Evolutionary conservation across 2,329 filamentous ascomycete species (phyloP).

Genomic region (Curvularia eragrostidis): DNA sequence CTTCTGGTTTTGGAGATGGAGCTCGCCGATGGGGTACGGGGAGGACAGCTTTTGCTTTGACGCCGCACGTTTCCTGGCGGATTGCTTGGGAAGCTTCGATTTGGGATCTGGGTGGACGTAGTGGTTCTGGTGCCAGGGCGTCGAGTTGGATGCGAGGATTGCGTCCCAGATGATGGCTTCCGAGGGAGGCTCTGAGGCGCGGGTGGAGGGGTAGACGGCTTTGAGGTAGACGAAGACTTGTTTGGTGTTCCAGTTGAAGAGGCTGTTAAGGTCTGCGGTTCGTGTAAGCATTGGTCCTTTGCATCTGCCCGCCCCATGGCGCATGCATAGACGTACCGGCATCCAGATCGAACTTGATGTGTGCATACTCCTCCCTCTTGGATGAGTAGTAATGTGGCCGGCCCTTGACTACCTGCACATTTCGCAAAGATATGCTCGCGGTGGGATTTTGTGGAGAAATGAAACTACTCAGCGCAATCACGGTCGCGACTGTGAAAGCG

Average conservation of each 20-base stretch:
- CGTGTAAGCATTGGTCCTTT: constrained; percentile 1
- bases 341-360: constrained; percentile 91
- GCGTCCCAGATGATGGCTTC: constrained; percentile 93
- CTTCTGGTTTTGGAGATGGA: constrained; percentile 82
- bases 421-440: constrained; percentile 70
- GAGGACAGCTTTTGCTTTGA: constrained; percentile 19
- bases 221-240: constrained; percentile 97
- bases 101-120: constrained; percentile 66
- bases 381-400: constrained; percentile 94
- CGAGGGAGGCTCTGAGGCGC: constrained; percentile 51
- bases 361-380: constrained; percentile 94
- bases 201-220: constrained; percentile 68
- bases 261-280: constrained; percentile 74
- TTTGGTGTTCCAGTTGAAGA: constrained; percentile 99
- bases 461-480: constrained; percentile 83
- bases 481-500: constrained; percentile 76
- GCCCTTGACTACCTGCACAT: constrained; percentile 87
- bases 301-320: neutral
- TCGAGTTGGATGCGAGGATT: constrained; percentile 80
- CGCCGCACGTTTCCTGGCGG: constrained; percentile 27
- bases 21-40: constrained; percentile 65
- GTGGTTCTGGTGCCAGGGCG: constrained; percentile 60
- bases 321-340: constrained; percentile 59
- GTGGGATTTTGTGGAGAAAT: constrained; percentile 71
- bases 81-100: constrained; percentile 51